A percentile compares a stretch with the other conserved stretches of the same genome.
phyloP scores from a whole-genome alignment of 305 asterid species.

The Fraxinus floribunda region DNA sequence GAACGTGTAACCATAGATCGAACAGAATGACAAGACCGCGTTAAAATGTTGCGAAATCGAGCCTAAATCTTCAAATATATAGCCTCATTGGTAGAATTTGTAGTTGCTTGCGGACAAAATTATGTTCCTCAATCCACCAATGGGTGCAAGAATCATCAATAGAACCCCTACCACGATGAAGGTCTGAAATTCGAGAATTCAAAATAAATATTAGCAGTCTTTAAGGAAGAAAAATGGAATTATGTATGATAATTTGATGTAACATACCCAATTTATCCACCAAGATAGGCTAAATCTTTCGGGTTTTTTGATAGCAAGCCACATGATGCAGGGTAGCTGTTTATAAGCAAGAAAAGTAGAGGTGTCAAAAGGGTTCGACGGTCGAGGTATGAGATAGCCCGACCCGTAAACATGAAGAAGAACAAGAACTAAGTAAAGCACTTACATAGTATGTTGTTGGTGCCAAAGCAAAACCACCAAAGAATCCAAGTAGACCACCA shows the following conservation, averaged over 20 bases:
- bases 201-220: background rate
- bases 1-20: background rate
- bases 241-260: background rate
- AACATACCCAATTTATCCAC: conserved; percentile 51
- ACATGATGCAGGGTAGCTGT: conserved; percentile 64
- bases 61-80: background rate
- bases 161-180: conserved; percentile 33
- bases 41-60: background rate
- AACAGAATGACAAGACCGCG: background rate
- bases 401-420: background rate
- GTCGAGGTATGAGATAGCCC: background rate
- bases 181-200: conserved; percentile 25
- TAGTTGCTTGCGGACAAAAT: conserved; percentile 34
- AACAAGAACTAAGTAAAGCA: background rate
- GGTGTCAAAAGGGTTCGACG: background rate
- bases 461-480: conserved; percentile 69
- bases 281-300: conserved; percentile 43
- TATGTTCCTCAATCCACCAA: conserved; percentile 42
- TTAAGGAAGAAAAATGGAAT: background rate
- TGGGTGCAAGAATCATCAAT: conserved; percentile 41
- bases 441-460: conserved; percentile 63
- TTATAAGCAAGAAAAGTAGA: background rate
- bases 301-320: conserved; percentile 53
- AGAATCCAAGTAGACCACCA: conserved; percentile 65
- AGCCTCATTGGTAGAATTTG: conserved; percentile 39